These are phyloP conservation scores for Friedmanniomyces simplex DNA, from an alignment of 495 filamentous ascomycete genomes.

Conservation along the genomic window DNA sequence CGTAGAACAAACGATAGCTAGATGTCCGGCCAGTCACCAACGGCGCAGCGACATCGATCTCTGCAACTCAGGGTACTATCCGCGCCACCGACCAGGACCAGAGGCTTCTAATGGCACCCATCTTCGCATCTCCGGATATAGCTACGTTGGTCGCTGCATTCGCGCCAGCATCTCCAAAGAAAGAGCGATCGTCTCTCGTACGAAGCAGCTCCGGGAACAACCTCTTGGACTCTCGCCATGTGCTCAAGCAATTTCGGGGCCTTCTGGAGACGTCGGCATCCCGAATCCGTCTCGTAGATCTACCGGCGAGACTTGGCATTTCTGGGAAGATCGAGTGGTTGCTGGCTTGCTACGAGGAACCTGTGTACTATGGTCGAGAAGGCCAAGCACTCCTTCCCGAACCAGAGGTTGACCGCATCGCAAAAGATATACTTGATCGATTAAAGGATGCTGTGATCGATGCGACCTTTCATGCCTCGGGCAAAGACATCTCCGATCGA, in stretches of 20 bases:
- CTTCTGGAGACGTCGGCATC: constrained; percentile 5
- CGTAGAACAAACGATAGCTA: too few species aligned
- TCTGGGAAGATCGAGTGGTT: constrained; percentile 5
- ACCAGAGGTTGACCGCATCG: neutral
- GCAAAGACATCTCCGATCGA: neutral
- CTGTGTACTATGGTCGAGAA: constrained; percentile 5
- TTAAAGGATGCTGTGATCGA: neutral
- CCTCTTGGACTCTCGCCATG: constrained; percentile 2
- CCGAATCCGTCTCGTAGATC: constrained; percentile 8
- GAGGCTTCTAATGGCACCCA: constrained; percentile 7
- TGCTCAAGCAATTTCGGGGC: neutral
- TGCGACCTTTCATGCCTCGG: neutral
- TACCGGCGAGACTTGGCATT: constrained; percentile 6
- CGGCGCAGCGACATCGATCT: too few species aligned
- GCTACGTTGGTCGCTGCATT: constrained; percentile 14
- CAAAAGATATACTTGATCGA: neutral
- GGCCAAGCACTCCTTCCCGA: neutral
- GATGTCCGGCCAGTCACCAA: too few species aligned
- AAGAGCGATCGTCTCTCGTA: constrained; percentile 8
- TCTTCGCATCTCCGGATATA: constrained; percentile 14
- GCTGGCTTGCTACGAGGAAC: neutral
- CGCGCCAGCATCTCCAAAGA: constrained; percentile 6
- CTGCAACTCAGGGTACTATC: neutral
- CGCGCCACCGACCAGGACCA: neutral
- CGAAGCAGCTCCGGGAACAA: constrained; percentile 4